These are phyloP conservation scores for Erigeron philadelphicus DNA, from an alignment of 140 eudicot species.

Conservation along the genomic window DNA sequence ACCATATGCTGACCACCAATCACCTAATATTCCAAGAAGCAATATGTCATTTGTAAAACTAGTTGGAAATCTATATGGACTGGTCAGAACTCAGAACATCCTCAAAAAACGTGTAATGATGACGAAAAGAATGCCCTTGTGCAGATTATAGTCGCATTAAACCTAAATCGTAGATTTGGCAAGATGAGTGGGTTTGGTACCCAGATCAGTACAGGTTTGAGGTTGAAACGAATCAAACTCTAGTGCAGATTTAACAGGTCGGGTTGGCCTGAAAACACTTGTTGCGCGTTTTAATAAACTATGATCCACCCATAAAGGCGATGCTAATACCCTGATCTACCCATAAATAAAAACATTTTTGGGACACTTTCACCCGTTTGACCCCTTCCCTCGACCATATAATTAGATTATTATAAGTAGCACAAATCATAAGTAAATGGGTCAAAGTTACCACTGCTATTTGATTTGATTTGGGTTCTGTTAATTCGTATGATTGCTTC, in stretches of 20 bases:
- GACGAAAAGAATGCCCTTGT: not conserved
- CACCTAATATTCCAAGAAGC: slow-evolving; percentile 24
- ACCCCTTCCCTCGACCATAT: not conserved
- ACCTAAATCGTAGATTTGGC: not conserved
- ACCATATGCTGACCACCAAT: slow-evolving; percentile 50
- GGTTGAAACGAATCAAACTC: not conserved
- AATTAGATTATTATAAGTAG: not conserved
- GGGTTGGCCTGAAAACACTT: not conserved
- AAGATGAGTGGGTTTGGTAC: not conserved
- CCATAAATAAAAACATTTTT: not conserved
- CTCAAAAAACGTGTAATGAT: not conserved
- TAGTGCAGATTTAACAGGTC: not conserved
- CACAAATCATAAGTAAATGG: too few species aligned
- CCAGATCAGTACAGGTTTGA: not conserved
- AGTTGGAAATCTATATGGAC: not conserved
- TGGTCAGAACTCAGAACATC: not conserved
- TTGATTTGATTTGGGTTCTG: too few species aligned
- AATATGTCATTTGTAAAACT: not conserved
- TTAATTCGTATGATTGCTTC: too few species aligned
- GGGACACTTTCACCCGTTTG: not conserved
- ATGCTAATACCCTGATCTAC: too few species aligned
- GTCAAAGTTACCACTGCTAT: too few species aligned
- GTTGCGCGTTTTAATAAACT: too few species aligned
- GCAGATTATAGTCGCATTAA: not conserved
- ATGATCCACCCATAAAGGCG: too few species aligned